Evolutionary conservation across 2,329 filamentous ascomycete genomes (phyloP).

Genomic region (Calycina herbarum): DNA sequence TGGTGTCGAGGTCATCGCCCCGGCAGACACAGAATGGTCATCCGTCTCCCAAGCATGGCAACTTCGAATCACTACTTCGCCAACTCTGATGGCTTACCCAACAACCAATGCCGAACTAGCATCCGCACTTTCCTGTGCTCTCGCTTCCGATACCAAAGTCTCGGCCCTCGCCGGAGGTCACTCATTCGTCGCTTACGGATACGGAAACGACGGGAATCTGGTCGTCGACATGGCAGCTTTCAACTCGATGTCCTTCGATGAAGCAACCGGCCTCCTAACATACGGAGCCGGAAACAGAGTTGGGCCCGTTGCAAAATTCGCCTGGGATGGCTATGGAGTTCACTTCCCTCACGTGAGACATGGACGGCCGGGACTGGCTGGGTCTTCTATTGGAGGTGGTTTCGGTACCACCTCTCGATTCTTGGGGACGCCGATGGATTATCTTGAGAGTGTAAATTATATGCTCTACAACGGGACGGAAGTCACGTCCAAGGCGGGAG

Average conservation of each 20-base stretch:
- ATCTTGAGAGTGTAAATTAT: slow-evolving; percentile 16
- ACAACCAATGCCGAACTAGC: slow-evolving; percentile 13
- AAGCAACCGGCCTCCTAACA: slow-evolving; percentile 12
- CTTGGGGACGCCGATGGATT: slow-evolving; percentile 21
- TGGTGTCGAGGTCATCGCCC: slow-evolving; percentile 12
- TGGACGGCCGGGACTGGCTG: slow-evolving; percentile 17
- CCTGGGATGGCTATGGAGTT: slow-evolving; percentile 17
- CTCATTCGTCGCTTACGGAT: slow-evolving; percentile 20
- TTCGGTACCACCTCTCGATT: slow-evolving; percentile 19
- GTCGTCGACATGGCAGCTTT: slow-evolving; percentile 20
- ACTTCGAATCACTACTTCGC: slow-evolving; percentile 14
- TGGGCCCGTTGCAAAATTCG: slow-evolving; percentile 14
- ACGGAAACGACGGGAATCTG: slow-evolving; percentile 19
- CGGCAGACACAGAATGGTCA: slow-evolving; percentile 11
- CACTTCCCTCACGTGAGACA: slow-evolving; percentile 23
- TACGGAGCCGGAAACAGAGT: slow-evolving; percentile 20
- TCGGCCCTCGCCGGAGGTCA: slow-evolving; percentile 18
- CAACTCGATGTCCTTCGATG: slow-evolving; percentile 15
- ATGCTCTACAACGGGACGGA: slow-evolving; percentile 24
- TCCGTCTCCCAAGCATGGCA: slow-evolving; percentile 19
- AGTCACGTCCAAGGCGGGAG: slow-evolving; percentile 10
- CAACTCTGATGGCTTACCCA: slow-evolving; percentile 16
- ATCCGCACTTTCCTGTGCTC: slow-evolving; percentile 16
- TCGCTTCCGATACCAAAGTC: slow-evolving; percentile 16
- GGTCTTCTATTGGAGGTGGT: slow-evolving; percentile 21